Percentiles rank a stretch among this genome's conserved stretches.
Evolutionary conservation across 2,329 filamentous ascomycete species (phyloP).

Genomic region (Remersonia thermophila): DNA sequence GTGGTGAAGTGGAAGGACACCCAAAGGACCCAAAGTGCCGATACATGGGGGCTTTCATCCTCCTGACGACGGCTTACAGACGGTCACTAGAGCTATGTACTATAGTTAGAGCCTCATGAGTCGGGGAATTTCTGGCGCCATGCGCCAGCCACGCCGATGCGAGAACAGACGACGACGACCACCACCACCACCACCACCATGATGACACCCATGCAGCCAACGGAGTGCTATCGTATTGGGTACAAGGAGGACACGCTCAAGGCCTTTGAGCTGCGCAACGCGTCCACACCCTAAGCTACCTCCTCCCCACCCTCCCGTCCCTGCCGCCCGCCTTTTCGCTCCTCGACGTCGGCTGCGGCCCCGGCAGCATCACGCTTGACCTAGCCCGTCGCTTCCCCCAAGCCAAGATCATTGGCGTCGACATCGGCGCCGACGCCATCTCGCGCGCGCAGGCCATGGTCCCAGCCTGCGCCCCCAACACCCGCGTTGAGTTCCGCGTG

Average conservation of each 20-base stretch:
- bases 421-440: slow-evolving; percentile 3
- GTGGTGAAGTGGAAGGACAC: too few relatives aligned
- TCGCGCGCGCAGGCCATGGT: slow-evolving; percentile 4
- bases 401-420: slow-evolving; percentile 5
- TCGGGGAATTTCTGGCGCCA: too few relatives aligned
- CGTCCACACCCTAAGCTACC: slow-evolving; percentile 5
- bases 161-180: too few relatives aligned
- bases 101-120: too few relatives aligned
- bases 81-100: too few relatives aligned
- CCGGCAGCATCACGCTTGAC: slow-evolving; percentile 7
- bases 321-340: slow-evolving; percentile 4
- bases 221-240: slow-evolving; percentile 5
- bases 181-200: not conserved
- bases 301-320: slow-evolving; percentile 4
- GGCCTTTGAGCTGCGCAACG: slow-evolving; percentile 7
- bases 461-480: slow-evolving; percentile 1
- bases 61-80: too few relatives aligned
- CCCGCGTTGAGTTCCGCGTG: slow-evolving; percentile 4
- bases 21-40: too few relatives aligned
- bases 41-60: too few relatives aligned
- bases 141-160: too few relatives aligned
- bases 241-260: slow-evolving; percentile 9
- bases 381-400: slow-evolving; percentile 5
- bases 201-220: not conserved
- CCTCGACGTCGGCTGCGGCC: slow-evolving; percentile 6